phyloP scores from a whole-genome alignment of 495 filamentous ascomycete species.

The Aspergillus affinis region DNA sequence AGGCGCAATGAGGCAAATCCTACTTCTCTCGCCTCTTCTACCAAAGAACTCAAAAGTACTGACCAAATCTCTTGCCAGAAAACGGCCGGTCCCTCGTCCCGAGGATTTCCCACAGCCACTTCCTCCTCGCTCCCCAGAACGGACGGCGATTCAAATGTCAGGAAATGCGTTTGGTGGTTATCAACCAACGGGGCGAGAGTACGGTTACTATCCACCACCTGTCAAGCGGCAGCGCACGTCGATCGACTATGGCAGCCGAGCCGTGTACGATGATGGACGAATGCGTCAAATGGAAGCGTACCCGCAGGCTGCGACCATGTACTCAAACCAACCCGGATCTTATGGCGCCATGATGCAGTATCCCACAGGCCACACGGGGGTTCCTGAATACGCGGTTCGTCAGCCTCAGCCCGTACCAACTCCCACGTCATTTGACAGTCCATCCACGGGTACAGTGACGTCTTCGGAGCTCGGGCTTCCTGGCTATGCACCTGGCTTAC shows the following conservation, averaged over 20 bases:
- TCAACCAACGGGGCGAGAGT: conserved; percentile 36
- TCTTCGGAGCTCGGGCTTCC: not conserved
- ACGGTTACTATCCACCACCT: conserved; percentile 36
- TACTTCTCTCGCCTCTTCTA: no score
- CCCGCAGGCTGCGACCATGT: conserved; percentile 38
- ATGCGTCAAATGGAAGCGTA: conserved; percentile 46
- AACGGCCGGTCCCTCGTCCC: conserved; percentile 38
- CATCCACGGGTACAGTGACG: not conserved
- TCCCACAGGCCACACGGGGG: conserved; percentile 36
- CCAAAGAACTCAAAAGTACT: no score
- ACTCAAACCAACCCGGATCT: conserved; percentile 33
- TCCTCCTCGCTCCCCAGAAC: conserved; percentile 43
- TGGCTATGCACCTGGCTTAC: conserved; percentile 4
- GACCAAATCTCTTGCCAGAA: conserved; percentile 26
- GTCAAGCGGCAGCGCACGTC: conserved; percentile 47
- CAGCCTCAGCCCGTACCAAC: conserved; percentile 13
- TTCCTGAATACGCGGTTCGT: conserved; percentile 47
- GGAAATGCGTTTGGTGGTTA: conserved; percentile 36
- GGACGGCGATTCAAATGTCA: conserved; percentile 41
- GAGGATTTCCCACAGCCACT: conserved; percentile 40
- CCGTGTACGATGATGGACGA: conserved; percentile 43
- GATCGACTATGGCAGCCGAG: conserved; percentile 42
- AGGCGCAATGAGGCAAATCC: not conserved
- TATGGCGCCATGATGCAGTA: conserved; percentile 45
- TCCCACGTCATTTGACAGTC: conserved; percentile 4